These are phyloP conservation scores for Hanseniaspora gamundiae DNA, from an alignment of 1,139 yeast genomes.

Conservation along the genomic window DNA sequence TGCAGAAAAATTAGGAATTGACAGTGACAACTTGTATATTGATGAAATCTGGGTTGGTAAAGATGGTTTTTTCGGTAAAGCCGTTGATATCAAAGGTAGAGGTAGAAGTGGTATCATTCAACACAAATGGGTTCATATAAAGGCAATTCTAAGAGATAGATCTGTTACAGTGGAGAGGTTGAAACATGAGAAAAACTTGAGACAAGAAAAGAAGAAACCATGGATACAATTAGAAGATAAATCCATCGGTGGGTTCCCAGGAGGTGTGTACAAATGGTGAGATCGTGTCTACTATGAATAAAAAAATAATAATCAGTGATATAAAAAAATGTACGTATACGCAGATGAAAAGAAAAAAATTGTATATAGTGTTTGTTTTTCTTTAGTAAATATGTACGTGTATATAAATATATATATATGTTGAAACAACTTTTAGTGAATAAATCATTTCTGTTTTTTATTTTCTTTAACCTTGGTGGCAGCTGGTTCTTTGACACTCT, in stretches of 20 bases:
- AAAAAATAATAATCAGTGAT: too few species aligned
- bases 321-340: too few species aligned
- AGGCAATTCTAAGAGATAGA: slow-evolving; percentile 58
- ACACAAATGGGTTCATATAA: slow-evolving; percentile 71
- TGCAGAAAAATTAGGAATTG: slow-evolving; percentile 46
- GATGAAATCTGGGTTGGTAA: slow-evolving; percentile 87
- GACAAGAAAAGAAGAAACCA: slow-evolving; percentile 35
- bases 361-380: too few species aligned
- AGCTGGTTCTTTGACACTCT: slow-evolving; percentile 13
- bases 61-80: slow-evolving; percentile 63
- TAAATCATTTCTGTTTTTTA: background rate
- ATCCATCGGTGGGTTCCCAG: slow-evolving; percentile 33
- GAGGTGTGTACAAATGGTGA: slow-evolving; percentile 42
- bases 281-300: background rate
- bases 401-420: too few species aligned
- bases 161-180: slow-evolving; percentile 47
- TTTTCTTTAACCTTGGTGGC: slow-evolving; percentile 8
- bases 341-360: too few species aligned
- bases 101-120: slow-evolving; percentile 75
- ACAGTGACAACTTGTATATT: slow-evolving; percentile 54
- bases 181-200: slow-evolving; percentile 43
- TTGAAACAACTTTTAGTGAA: too few species aligned
- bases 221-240: slow-evolving; percentile 31
- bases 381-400: too few species aligned
- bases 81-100: slow-evolving; percentile 81